phyloP scores from a whole-genome alignment of 768 basidiomycete genomes.

The Mycena latifolia region DNA sequence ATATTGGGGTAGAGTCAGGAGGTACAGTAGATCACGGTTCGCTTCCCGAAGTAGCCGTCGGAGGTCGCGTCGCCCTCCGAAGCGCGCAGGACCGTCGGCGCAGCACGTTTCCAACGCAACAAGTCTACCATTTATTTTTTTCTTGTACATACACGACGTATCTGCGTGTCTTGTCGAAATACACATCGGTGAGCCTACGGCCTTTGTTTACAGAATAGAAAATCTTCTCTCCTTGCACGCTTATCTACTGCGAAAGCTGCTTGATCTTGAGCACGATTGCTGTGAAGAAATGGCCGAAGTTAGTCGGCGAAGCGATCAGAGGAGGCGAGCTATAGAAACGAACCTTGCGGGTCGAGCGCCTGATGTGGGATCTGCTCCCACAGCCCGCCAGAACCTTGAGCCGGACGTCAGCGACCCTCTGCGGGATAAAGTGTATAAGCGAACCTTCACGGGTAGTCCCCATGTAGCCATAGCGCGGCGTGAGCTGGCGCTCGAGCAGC shows the following conservation, averaged over 20 bases:
- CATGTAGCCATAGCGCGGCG: constrained; percentile 86
- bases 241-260: constrained; percentile 50
- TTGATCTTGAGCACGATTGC: constrained; percentile 66
- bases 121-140: background rate
- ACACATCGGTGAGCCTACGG: background rate
- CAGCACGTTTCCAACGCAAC: background rate
- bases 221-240: background rate
- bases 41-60: background rate
- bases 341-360: constrained; percentile 83
- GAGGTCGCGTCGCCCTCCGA: too few species aligned
- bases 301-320: constrained; percentile 9
- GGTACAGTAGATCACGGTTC: background rate
- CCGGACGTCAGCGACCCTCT: constrained; percentile 54
- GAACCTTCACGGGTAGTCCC: constrained; percentile 80
- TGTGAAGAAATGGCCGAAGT: constrained; percentile 42
- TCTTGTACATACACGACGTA: constrained; percentile 27
- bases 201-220: background rate
- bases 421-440: constrained; percentile 20
- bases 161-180: constrained; percentile 21
- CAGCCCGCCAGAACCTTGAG: constrained; percentile 70
- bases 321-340: constrained; percentile 41
- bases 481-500: constrained; percentile 85
- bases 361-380: constrained; percentile 90
- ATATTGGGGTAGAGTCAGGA: background rate
- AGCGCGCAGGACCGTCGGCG: too few species aligned